Conservation (phyloP, 1,284 basidiomycete species). For the Irpex rosettiformis region DNA sequence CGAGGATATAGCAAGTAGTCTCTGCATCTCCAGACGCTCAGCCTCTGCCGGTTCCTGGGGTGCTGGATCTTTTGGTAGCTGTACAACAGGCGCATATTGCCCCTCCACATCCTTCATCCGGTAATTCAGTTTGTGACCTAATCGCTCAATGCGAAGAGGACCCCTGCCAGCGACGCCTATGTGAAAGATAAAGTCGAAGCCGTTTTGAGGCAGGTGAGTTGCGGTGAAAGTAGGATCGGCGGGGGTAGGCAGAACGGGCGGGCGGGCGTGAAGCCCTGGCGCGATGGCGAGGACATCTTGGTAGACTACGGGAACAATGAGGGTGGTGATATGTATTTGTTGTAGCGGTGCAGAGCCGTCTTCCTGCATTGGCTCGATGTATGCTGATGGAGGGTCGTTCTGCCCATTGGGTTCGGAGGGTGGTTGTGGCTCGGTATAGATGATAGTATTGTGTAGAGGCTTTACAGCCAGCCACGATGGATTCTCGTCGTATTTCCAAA, state of each 20-base stretch:
- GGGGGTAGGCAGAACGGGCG: constrained; percentile 50
- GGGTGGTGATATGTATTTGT: constrained; percentile 55
- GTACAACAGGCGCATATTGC: constrained; percentile 52
- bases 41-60: constrained; percentile 30
- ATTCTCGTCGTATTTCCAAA: constrained; percentile 49
- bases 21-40: constrained; percentile 31
- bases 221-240: constrained; percentile 31
- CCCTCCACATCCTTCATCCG: constrained; percentile 65
- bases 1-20: constrained; percentile 1
- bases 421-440: constrained; percentile 34
- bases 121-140: constrained; percentile 70
- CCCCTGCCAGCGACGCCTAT: constrained; percentile 68
- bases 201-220: constrained; percentile 44
- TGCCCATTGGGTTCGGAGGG: constrained; percentile 8
- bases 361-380: constrained; percentile 23
- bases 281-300: constrained; percentile 54
- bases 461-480: constrained; percentile 63
- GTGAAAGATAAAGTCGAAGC: constrained; percentile 76
- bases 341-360: constrained; percentile 23
- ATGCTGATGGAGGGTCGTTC: constrained; percentile 15
- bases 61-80: constrained; percentile 23
- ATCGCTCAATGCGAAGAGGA: constrained; percentile 58
- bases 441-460: constrained; percentile 48
- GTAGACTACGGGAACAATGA: constrained; percentile 62
- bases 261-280: constrained; percentile 58